Conservation (phyloP, 164 flowering plant genomes). For the Buxus sempervirens region DNA sequence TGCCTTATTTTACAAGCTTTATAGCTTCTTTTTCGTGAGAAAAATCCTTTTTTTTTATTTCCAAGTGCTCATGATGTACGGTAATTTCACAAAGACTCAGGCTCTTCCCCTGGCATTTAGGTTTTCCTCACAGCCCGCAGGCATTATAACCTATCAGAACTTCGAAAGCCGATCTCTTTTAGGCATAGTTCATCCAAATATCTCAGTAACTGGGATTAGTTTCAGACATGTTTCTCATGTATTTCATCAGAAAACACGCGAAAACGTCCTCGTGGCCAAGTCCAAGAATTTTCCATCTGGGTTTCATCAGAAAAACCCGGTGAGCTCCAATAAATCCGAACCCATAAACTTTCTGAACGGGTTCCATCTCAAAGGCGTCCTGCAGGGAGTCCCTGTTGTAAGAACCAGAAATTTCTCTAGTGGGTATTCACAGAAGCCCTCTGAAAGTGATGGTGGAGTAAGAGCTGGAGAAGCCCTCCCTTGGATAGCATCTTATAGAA, state of each 20-base stretch:
- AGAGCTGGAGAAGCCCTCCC: constrained; percentile 38
- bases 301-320: constrained; percentile 3
- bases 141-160: constrained; percentile 20
- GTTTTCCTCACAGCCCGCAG: constrained; percentile 37
- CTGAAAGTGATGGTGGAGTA: constrained; percentile 16
- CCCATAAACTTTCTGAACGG: constrained; percentile 21
- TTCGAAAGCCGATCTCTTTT: constrained; percentile 27
- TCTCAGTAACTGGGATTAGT: constrained; percentile 18
- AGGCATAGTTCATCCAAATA: constrained; percentile 26
- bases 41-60: background rate
- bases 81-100: constrained; percentile 40
- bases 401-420: constrained; percentile 40
- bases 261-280: constrained; percentile 1
- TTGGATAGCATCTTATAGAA: constrained; percentile 47
- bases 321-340: constrained; percentile 10
- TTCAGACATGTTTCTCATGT: constrained; percentile 10
- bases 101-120: constrained; percentile 48
- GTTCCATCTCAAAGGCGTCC: constrained; percentile 11
- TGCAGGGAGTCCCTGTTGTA: background rate
- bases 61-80: constrained; percentile 30
- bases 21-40: background rate
- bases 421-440: constrained; percentile 22
- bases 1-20: background rate
- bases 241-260: background rate
- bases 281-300: constrained; percentile 11